Evolutionary conservation across 345 rosid genomes (phyloP).

Genomic region (Rhodamnia rubescens): DNA sequence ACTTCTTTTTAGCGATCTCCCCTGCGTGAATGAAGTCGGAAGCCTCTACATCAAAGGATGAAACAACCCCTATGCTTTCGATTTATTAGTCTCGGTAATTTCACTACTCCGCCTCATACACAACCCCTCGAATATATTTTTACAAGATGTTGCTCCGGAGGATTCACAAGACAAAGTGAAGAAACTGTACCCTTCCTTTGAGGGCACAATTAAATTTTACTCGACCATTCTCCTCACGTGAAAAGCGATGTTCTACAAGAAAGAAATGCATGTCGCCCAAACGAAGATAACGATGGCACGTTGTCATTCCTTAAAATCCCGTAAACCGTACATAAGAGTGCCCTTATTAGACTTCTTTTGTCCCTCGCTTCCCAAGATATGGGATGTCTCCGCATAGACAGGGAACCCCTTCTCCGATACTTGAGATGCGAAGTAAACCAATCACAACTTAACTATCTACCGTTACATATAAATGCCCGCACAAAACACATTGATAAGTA

Average conservation of each 20-base stretch:
- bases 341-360: too few relatives aligned
- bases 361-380: too few relatives aligned
- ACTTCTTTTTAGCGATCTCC: too few relatives aligned
- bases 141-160: background rate
- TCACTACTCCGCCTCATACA: too few relatives aligned
- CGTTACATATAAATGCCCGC: background rate
- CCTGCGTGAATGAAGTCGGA: too few relatives aligned
- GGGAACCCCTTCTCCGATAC: conserved; percentile 22
- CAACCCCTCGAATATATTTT: background rate
- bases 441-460: background rate
- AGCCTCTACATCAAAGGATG: too few relatives aligned
- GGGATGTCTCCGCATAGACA: background rate
- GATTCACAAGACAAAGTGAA: background rate
- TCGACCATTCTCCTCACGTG: background rate
- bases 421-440: background rate
- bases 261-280: background rate
- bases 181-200: background rate
- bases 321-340: background rate
- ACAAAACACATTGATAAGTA: background rate
- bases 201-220: background rate
- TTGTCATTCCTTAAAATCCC: background rate
- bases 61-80: too few relatives aligned
- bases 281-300: background rate
- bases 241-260: background rate
- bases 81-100: too few relatives aligned